Conservation (phyloP, 2,329 filamentous ascomycete species). For the Stagonosporopsis rhizophila region DNA sequence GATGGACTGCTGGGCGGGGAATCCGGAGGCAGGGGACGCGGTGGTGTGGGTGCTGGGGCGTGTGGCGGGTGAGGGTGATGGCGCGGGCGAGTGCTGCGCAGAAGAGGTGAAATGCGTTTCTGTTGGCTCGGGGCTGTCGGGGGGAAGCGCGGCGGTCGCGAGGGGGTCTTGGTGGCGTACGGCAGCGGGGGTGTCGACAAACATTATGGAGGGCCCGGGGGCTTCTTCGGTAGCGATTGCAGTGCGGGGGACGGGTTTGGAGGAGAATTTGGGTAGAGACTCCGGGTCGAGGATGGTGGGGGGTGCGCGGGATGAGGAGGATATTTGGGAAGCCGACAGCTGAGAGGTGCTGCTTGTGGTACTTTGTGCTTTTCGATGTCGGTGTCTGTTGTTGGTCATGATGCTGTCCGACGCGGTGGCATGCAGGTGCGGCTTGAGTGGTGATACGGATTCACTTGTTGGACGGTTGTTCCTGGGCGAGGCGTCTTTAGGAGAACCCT, state of each 20-base stretch:
- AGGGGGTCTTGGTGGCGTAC: conserved; percentile 31
- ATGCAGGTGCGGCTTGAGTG: conserved; percentile 35
- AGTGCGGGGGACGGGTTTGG: conserved; percentile 74
- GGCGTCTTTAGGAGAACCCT: conserved; percentile 21
- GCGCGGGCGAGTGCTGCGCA: conserved; percentile 7
- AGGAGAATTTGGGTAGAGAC: conserved; percentile 72
- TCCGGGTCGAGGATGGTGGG: conserved; percentile 59
- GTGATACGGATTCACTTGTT: conserved; percentile 31
- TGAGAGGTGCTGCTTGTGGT: conserved; percentile 28
- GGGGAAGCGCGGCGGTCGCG: conserved; percentile 13
- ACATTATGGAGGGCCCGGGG: conserved; percentile 76
- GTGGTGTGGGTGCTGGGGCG: conserved; percentile 1
- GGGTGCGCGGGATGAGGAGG: conserved; percentile 49
- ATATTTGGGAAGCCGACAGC: conserved; percentile 29
- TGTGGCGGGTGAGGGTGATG: neutral
- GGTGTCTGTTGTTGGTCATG: conserved; percentile 16
- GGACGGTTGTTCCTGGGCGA: conserved; percentile 25
- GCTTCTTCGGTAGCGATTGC: conserved; percentile 69
- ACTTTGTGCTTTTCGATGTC: conserved; percentile 19
- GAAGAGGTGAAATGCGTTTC: conserved; percentile 6
- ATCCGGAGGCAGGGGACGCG: conserved; percentile 47
- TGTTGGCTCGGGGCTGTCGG: conserved; percentile 5
- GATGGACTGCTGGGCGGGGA: conserved; percentile 66
- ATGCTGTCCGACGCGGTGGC: conserved; percentile 40
- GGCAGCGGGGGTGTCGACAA: conserved; percentile 59